Evolutionary conservation across 2,329 filamentous ascomycete species (phyloP), one percentile per base, ranked within the genome.

Genomic region (Gliomastix tumulicola): DNA sequence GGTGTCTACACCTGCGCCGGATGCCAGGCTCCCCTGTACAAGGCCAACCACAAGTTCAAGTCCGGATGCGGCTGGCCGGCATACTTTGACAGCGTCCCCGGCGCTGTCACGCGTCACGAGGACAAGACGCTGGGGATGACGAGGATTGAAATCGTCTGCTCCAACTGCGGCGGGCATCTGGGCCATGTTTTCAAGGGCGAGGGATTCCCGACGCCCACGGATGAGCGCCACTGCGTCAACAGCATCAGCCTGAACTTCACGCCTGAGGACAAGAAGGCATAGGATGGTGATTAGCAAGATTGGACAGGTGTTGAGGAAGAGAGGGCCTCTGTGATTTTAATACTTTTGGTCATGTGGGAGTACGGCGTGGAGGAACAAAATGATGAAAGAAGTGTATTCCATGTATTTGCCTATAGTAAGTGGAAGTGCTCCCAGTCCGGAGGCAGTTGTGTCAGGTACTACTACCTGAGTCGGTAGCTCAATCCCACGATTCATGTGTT

Each of bases 211-310:
- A 94, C 84, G 17, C 88, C 92, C 6, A 97, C 89, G 16, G 84
- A 98, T 58, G 92, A 98, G 76, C 75, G 92, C 43, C 92, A 98
- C 66, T 98, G 92, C 55, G 92, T 98, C 40, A 98, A 97, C 57
- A 92, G 87, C 53, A 66, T 97, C 36, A 94, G 86, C 56, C 67
- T 97, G 62, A 92, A 80, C 49, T 97, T 98, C 55, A 74, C 69
- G 3, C 68, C 71, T 2, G 71, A 85, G 34, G 82, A 86, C 44
- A 74, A 76, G 49, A 53, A 58, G 34, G 57, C 51, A 18, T 51
- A 59, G 35, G 48, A 47, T 9, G 36, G 38, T 15, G 23, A 41
- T n/a, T n/a, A n/a, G n/a, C n/a, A n/a, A n/a, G n/a, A 31, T 31
- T n/a, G 20, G 32, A 13, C 13, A 21, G 30, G 32, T 22, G 32